Evolutionary conservation across 441 rosid genomes (phyloP).

Genomic region (Biscutella laevigata): DNA sequence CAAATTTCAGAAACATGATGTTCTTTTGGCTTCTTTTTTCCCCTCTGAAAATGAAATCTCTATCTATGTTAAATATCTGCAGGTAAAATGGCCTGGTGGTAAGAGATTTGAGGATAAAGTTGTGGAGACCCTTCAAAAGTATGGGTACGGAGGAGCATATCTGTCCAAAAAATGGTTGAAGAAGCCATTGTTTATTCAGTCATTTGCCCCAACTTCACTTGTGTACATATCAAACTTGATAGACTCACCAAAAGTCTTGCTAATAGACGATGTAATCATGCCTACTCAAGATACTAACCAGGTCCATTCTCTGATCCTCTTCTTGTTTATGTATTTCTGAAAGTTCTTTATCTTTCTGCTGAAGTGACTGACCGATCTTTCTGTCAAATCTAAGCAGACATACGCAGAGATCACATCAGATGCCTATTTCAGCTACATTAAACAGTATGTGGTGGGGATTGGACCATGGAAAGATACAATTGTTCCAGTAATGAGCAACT

Average conservation of each 20-base stretch:
- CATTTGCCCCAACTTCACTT: conserved; percentile 81
- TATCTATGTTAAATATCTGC: neutral
- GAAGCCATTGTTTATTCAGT: conserved; percentile 72
- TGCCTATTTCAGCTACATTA: conserved; percentile 51
- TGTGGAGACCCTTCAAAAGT: conserved; percentile 51
- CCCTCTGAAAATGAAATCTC: neutral
- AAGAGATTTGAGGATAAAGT: conserved; percentile 57
- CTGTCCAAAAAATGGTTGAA: conserved; percentile 62
- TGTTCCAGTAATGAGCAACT: conserved; percentile 45
- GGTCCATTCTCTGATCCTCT: conserved; percentile 29
- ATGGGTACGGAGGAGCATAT: conserved; percentile 64
- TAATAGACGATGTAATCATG: conserved; percentile 48
- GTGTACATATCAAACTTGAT: conserved; percentile 52
- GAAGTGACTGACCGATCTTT: too few species aligned
- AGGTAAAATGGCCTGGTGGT: conserved; percentile 77
- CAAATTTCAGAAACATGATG: neutral
- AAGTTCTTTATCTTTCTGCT: too few species aligned
- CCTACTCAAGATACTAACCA: conserved; percentile 79
- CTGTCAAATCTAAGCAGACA: conserved; percentile 34
- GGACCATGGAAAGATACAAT: conserved; percentile 91
- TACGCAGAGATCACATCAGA: conserved; percentile 79
- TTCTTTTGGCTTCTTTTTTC: neutral
- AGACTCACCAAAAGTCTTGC: conserved; percentile 55
- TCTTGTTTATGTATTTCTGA: neutral
- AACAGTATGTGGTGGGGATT: conserved; percentile 62